A percentile compares a stretch with the other conserved stretches of the same genome.
phyloP scores from a whole-genome alignment of 1,284 basidiomycete genomes.

The Boletellus deceptivus region DNA sequence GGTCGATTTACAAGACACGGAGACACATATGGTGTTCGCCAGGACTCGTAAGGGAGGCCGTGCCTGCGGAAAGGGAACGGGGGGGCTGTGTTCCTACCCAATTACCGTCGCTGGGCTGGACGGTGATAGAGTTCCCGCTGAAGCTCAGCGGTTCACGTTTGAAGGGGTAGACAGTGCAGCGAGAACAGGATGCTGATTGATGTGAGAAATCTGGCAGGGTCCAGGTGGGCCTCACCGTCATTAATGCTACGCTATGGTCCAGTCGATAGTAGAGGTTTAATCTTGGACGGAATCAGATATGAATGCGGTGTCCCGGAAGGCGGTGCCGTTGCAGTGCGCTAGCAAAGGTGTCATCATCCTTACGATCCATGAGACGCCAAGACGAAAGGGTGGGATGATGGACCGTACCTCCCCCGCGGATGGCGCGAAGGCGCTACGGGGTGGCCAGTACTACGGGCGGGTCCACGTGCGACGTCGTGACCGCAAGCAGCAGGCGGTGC shows the following conservation, averaged over 20 bases:
- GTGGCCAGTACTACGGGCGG: no score
- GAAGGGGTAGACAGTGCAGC: neutral
- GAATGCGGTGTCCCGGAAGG: slow-evolving; percentile 3
- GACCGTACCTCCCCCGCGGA: slow-evolving; percentile 5
- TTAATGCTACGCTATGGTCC: no score
- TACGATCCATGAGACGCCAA: slow-evolving; percentile 12
- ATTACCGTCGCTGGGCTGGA: slow-evolving; percentile 19
- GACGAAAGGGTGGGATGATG: neutral
- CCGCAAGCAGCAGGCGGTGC: no score
- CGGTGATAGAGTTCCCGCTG: slow-evolving; percentile 11
- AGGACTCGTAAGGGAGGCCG: slow-evolving; percentile 2
- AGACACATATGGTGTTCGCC: neutral
- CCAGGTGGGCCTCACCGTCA: neutral
- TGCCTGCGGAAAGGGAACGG: slow-evolving; percentile 3
- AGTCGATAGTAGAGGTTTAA: neutral
- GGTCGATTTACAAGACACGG: no score
- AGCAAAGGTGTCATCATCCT: slow-evolving; percentile 4
- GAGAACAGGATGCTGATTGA: slow-evolving; percentile 1
- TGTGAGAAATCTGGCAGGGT: neutral
- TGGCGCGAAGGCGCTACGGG: no score
- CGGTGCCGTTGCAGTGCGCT: slow-evolving; percentile 14
- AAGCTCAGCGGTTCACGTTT: neutral
- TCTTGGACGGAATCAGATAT: neutral
- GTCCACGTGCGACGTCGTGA: no score
- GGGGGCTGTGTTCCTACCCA: slow-evolving; percentile 11